phyloP scores from a whole-genome alignment of 306 rosid species.

The Cucurbita argyrosperma region DNA sequence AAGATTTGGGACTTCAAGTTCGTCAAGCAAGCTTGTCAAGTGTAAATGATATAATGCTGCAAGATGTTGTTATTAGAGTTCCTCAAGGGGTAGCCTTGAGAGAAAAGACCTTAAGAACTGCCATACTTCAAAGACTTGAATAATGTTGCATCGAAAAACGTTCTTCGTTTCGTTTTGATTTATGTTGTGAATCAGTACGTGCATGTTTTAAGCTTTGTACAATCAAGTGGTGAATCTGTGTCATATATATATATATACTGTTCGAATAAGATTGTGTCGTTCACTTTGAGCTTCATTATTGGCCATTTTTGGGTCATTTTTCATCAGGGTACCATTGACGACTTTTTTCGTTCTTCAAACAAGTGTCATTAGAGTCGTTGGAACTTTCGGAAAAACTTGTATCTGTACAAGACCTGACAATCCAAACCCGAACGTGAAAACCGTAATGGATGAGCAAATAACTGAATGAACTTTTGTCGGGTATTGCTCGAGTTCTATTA shows the following conservation, averaged over 20 bases:
- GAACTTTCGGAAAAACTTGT: too few relatives aligned
- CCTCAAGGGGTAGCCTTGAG: slow-evolving; percentile 15
- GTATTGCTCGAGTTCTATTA: too few relatives aligned
- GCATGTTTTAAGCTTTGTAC: background rate
- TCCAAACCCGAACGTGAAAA: too few relatives aligned
- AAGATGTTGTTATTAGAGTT: slow-evolving; percentile 43
- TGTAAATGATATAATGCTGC: slow-evolving; percentile 44
- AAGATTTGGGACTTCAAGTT: slow-evolving; percentile 31
- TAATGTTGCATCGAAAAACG: background rate
- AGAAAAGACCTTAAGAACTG: slow-evolving; percentile 23
- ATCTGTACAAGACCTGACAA: too few relatives aligned
- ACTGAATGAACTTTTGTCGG: too few relatives aligned
- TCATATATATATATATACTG: background rate
- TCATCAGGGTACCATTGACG: too few relatives aligned
- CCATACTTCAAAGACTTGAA: slow-evolving; percentile 16
- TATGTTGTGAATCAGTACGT: background rate
- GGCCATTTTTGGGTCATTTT: too few relatives aligned
- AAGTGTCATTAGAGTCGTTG: too few relatives aligned
- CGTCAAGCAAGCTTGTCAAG: slow-evolving; percentile 40
- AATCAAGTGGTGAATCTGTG: background rate
- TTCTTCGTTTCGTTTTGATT: background rate
- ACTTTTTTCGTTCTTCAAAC: too few relatives aligned
- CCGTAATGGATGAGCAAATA: too few relatives aligned
- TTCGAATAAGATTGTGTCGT: background rate
- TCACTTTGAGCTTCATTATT: too few relatives aligned